Evolutionary conservation across 306 rosid species (phyloP), one percentile per base, ranked within the genome.

Genomic region (Dalbergia cochinchinensis): DNA sequence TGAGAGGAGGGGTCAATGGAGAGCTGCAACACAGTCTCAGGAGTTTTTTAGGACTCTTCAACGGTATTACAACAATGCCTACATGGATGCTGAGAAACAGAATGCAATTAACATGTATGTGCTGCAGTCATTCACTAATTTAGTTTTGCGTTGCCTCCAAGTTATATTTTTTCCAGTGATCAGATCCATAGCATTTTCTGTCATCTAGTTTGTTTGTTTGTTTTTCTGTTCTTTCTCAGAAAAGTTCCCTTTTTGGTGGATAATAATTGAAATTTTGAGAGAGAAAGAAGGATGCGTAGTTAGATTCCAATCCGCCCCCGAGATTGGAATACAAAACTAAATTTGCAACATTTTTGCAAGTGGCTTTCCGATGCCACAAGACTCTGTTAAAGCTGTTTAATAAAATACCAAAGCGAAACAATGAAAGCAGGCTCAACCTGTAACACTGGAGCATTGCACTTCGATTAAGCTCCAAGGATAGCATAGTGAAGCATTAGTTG

Each of bases 1-100:
- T n/a, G 90, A 90, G 85, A 89, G 90, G 80, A 88, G 96, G 88
- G 97, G 96, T 18, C 96, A 92, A 51, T 92, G 97, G 96, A 90
- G 83, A 74, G 92, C 97, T 41, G 92, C 97, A 78, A 89, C 95
- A 1, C 96, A 92, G 77, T 90, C 97, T 12, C 97, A 92, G 78
- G 97, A 92, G 72, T 82, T 92, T 59, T 69, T 92, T 59, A 89
- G 97, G 87, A 92, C 94, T 41, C 74, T 92, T 60, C 97, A 91
- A 76, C 93, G 97, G 47, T 92, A 81, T 84, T 92, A 85, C 74
- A 92, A 82, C 83, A 92, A 92, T 73, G 86, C 92, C 65, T 92
- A 91, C 20, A 78, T 86, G 87, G 97, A 92, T 74, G 88, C 87
- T 63, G 91, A 82, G 83, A 92, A 89, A 76, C 97, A 92, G 80